Evolutionary conservation across 345 rosid species (phyloP), one percentile per base, ranked within the genome.

Genomic region (Ricinus communis): DNA sequence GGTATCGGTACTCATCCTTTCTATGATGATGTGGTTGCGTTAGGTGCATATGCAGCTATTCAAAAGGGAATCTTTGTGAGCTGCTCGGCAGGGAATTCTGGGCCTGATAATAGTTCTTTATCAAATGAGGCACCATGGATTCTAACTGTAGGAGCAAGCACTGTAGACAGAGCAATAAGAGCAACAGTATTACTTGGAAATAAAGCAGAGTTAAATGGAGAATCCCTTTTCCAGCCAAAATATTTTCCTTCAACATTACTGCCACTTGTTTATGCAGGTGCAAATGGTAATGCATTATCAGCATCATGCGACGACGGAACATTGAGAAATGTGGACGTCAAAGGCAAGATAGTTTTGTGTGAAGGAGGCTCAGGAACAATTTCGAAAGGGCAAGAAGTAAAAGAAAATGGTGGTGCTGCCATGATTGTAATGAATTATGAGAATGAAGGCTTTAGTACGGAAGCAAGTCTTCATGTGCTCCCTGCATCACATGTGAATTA

Each of bases 121-220:
- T 16, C 16, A 5, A 83, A 77, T 53, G 71, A 75, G 33, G 86
- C 84, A 1, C 86, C 86, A 13, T 83, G 82, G 86, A 63, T 80
- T 47, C 59, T 83, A 14, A 80, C 83, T 0, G 82, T 77, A 36
- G 86, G 76, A 60, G 84, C 82, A 31, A 72, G 78, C 59, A 74
- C 80, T 1, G 69, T 72, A 8, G 79, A 83, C 68, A 66, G 80
- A 76, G 62, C 62, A 5, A 72, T 77, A 27, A 51, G 60, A 41
- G 52, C 83, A 19, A 78, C 78, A 21, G 77, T 80, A 18, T 63
- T 71, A n/a, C 80, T 80, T 5, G 82, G 86, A 69, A 78, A 83
- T 56, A 65, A 65, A 0, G 14, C 41, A 8, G 47, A 33, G 18
- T 5, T 54, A n/a, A 30, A 65, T 1, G 76, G 76, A 3, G 36